Percentiles rank a stretch among this genome's conserved stretches.
Conservation (phyloP, 208 protist species). For the Leishmania amazonensis region DNA sequence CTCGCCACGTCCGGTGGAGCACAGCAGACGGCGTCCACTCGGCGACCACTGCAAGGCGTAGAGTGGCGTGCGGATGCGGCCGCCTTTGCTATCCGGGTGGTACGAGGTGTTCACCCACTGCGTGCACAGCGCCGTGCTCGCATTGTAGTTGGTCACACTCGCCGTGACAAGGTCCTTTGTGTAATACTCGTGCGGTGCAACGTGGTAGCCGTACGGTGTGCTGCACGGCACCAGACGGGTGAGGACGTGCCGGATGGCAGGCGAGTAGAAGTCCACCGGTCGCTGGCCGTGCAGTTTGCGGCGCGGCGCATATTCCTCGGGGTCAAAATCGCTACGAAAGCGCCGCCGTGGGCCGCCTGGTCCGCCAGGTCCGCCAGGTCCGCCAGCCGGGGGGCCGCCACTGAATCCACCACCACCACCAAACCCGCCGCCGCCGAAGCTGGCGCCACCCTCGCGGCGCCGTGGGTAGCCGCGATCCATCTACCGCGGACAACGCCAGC, state of each 20-base stretch:
- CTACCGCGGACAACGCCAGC: background rate
- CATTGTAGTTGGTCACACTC: slow-evolving; percentile 71
- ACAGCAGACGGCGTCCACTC: slow-evolving; percentile 79
- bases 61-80: slow-evolving; percentile 55
- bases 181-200: slow-evolving; percentile 85
- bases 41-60: slow-evolving; percentile 82
- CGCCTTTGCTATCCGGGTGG: slow-evolving; percentile 76
- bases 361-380: slow-evolving; percentile 14
- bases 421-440: slow-evolving; percentile 2
- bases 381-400: background rate
- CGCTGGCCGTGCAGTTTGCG: slow-evolving; percentile 78
- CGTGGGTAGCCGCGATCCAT: slow-evolving; percentile 25
- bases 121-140: slow-evolving; percentile 86
- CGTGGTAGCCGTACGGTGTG: slow-evolving; percentile 78
- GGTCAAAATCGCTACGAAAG: slow-evolving; percentile 59
- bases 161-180: slow-evolving; percentile 81
- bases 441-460: slow-evolving; percentile 10
- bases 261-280: slow-evolving; percentile 82
- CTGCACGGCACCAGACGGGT: slow-evolving; percentile 67
- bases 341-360: slow-evolving; percentile 37
- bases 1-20: slow-evolving; percentile 77
- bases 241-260: slow-evolving; percentile 78
- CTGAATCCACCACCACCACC: background rate
- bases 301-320: slow-evolving; percentile 82
- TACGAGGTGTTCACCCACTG: slow-evolving; percentile 92